phyloP scores from a whole-genome alignment of 257 asterid species.

The Solanum sitiens region DNA sequence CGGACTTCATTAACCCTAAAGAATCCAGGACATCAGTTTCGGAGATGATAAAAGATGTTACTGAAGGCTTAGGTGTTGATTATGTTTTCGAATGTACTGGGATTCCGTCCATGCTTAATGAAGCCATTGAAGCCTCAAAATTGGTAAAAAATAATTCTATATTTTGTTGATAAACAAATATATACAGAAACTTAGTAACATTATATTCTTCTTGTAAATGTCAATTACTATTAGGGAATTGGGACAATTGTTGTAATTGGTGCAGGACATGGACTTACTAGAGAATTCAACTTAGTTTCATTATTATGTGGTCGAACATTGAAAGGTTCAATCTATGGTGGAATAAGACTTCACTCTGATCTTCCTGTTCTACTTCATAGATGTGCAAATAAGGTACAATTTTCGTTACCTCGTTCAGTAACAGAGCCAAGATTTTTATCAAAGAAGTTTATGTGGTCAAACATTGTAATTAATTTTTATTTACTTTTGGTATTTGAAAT shows the following conservation, averaged over 20 bases:
- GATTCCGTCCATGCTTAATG: background rate
- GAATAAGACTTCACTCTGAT: conserved; percentile 49
- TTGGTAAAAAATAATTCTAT: background rate
- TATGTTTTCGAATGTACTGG: too few relatives aligned
- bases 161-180: background rate
- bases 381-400: conserved; percentile 53
- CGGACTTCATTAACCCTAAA: background rate
- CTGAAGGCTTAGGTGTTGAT: too few relatives aligned
- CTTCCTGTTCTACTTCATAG: conserved; percentile 45
- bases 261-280: conserved; percentile 3
- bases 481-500: background rate
- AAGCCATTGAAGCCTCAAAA: background rate
- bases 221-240: conserved; percentile 11
- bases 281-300: conserved; percentile 28
- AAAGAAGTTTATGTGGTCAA: too few relatives aligned
- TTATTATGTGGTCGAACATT: conserved; percentile 53
- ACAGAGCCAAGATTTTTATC: background rate
- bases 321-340: conserved; percentile 56
- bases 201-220: background rate
- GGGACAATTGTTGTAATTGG: conserved; percentile 14
- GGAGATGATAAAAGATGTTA: too few relatives aligned
- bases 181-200: background rate
- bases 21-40: too few relatives aligned
- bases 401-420: background rate
- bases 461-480: background rate